Evolutionary conservation across 2,329 filamentous ascomycete genomes (phyloP), one percentile per base, ranked within the genome.

Genomic region (Chaetomiaceae sp.): DNA sequence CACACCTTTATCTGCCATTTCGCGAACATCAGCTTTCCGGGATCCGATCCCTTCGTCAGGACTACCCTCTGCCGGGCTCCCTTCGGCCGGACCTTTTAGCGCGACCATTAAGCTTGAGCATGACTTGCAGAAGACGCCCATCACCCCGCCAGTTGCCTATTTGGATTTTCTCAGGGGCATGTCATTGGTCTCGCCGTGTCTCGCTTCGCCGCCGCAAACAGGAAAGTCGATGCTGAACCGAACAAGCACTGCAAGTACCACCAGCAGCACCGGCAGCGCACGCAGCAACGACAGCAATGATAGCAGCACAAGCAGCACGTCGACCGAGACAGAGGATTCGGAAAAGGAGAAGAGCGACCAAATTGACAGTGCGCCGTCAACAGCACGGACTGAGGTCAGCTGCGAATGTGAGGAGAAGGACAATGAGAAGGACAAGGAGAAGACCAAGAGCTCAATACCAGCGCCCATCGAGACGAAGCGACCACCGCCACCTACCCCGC

Each of bases 161-260:
- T 86, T 89, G 61, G 90, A 97, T 66, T 97, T 96, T 67, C 84
- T 97, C 58, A 92, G 90, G 72, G 84, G 85, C 55, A 83, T 95
- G 72, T 86, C 86, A 16, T 76, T 90, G 54, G 76, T 81, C 44
- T 64, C 66, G 21, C 61, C 67, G 27, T 72, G 58, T 21, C 58
- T 81, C 42, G 76, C 81, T 43, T 62, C 65, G 27, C 59, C 66
- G 43, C 65, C 66, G 3, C 60, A 65, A 23, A 62, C 64, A 29
- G 59, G 60, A n/a, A 67, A 64, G 60, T 54, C 61, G 3, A 32
- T 55, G 11, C 53, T 68, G 8, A 65, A 64, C 55, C 59, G 66
- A 48, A 64, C 63, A 54, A 77, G 77, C 62, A 79, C 80, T 58
- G 66, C 70, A 36, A 75, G 76, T 62, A 67, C 68, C 57, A 74